Conservation (phyloP, 2,329 filamentous ascomycete genomes). For the Aspergillus pseudoviridinutans region DNA sequence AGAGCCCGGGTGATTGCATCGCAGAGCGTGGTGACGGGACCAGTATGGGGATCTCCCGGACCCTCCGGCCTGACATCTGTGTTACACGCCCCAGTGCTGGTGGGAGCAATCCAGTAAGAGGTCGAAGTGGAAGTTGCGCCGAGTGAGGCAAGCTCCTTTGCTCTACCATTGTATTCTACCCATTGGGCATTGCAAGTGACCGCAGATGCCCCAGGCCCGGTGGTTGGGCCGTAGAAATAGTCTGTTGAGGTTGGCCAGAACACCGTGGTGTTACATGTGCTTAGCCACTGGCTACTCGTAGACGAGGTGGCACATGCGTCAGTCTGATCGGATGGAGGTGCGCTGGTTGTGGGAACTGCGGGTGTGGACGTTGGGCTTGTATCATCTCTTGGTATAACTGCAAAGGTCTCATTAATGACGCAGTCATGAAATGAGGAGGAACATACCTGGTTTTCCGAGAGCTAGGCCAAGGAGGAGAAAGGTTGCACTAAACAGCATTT, state of each 20-base stretch:
- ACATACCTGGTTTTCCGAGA: too few species aligned
- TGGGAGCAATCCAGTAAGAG: constrained; percentile 8
- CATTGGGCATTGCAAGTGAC: constrained; percentile 21
- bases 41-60: constrained; percentile 14
- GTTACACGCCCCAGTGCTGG: constrained; percentile 16
- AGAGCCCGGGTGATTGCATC: constrained; percentile 17
- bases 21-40: constrained; percentile 20
- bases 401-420: too few species aligned
- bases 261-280: constrained; percentile 13
- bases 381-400: too few species aligned
- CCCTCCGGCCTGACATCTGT: constrained; percentile 7
- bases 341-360: too few species aligned
- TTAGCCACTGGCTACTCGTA: constrained; percentile 29
- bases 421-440: too few species aligned
- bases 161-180: constrained; percentile 15
- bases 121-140: constrained; percentile 14
- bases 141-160: constrained; percentile 11
- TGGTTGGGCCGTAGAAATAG: constrained; percentile 22
- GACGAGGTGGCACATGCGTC: background rate
- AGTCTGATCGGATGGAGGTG: too few species aligned
- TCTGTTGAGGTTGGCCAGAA: constrained; percentile 24
- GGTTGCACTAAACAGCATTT: too few species aligned
- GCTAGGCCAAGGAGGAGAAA: too few species aligned
- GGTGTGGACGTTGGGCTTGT: too few species aligned
- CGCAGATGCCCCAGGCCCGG: constrained; percentile 14